Conservation (phyloP, 345 rosid species). For the Euphorbia tirucalli region DNA sequence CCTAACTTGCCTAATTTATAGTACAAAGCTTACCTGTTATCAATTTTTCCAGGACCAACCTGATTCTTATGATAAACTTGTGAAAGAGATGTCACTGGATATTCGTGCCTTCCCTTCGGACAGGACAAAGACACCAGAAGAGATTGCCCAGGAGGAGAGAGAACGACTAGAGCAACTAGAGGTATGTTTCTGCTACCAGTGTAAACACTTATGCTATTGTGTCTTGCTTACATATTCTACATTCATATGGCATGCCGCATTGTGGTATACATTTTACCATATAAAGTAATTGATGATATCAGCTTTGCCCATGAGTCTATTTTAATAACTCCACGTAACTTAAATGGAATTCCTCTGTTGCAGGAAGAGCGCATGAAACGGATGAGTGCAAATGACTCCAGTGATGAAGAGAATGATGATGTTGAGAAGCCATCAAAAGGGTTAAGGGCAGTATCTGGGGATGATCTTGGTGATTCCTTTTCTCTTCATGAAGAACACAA, state of each 20-base stretch:
- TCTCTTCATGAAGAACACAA: constrained; percentile 53
- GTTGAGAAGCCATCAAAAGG: constrained; percentile 36
- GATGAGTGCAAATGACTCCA: constrained; percentile 74
- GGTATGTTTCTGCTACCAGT: constrained; percentile 41
- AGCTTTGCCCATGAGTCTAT: background rate
- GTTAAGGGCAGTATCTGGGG: constrained; percentile 59
- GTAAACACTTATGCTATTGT: background rate
- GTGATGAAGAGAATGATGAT: constrained; percentile 71
- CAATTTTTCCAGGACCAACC: constrained; percentile 38
- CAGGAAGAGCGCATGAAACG: constrained; percentile 86
- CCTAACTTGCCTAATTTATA: background rate
- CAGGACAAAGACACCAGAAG: constrained; percentile 87
- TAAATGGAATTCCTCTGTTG: constrained; percentile 10
- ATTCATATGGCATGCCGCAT: background rate
- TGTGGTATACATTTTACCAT: background rate
- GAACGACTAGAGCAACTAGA: constrained; percentile 74
- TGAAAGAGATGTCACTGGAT: constrained; percentile 55
- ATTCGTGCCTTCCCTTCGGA: constrained; percentile 81
- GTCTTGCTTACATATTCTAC: background rate
- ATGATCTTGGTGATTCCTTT: constrained; percentile 93
- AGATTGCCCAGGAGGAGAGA: constrained; percentile 89
- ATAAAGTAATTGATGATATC: background rate
- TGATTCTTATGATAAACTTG: constrained; percentile 62
- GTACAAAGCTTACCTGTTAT: background rate
- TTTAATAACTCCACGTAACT: background rate